Base-by-base conservation (phyloP, 192 early-diverging fungal genomes). In the Lunasporangiospora selenospora region DNA sequence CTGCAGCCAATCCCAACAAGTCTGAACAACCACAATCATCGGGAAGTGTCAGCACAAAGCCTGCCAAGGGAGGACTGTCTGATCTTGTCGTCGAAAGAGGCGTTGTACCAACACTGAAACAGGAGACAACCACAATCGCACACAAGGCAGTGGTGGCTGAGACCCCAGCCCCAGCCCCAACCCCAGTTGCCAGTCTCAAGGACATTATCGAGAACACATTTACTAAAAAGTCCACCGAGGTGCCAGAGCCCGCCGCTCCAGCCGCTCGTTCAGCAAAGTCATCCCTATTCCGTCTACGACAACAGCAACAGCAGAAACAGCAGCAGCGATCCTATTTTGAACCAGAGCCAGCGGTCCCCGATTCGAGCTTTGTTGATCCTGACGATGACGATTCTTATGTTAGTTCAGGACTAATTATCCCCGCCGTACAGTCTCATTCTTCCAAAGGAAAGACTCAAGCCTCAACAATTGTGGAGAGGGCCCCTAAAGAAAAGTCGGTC, bases 121-220 rank as follows among this genome's bases (percentile, higher is more conserved):
- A 5, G 21, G 31, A 10, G 4, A 5, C 37, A 18, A 36, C 54
- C 11, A 32, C 54, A 4, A 53, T 53, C 13, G 36, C 23, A 39
- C 21, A 38, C 51, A 53, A 53, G 19, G 51, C 36, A 27, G 23
- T 53, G 6, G 38, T 53, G 12, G 51, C 36, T 5, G 38, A 53
- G 34, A 53, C 51, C 0, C 19, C 45, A 19, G 16, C 39, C 21
- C 4, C 55, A 33, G 23, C 39, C 8, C 11, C 30, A n/a, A 19
- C 37, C 11, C 33, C 53, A 5, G 37, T 57, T 30, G 47, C 30
- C 7, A 39, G 39, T 2, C 11, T 57, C 31, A 66, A 66, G 33
- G 54, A 66, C 31, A 41, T 66, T 2, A 52, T 66, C 12, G 64
- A 57, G 21, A 66, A 66, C 33, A 57, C 64, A 10, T 71, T 71